Percentiles rank a stretch among this genome's conserved stretches.
Evolutionary conservation across 2,329 filamentous ascomycete genomes (phyloP).

Genomic region (Xylariaceae sp.): DNA sequence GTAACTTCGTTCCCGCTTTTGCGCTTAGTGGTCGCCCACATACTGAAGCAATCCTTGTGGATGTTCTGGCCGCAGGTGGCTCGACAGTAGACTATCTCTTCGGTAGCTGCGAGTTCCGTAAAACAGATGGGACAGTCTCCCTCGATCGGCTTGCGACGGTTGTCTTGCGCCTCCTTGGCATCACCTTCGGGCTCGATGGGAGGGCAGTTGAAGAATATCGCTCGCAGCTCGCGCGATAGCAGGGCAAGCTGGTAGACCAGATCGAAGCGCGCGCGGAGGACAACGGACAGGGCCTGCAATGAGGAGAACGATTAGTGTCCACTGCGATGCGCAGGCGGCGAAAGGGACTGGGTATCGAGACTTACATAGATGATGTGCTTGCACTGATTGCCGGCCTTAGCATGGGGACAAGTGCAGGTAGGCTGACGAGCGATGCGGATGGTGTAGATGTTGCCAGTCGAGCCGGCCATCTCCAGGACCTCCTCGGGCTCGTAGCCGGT

Average conservation of each 20-base stretch:
- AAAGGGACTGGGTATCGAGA: constrained; percentile 1
- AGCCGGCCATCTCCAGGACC: constrained; percentile 51
- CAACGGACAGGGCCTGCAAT: constrained; percentile 44
- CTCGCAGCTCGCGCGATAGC: constrained; percentile 47
- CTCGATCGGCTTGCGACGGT: constrained; percentile 41
- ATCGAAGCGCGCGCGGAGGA: constrained; percentile 48
- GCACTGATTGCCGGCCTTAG: constrained; percentile 48
- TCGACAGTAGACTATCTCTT: constrained; percentile 42
- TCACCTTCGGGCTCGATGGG: constrained; percentile 32
- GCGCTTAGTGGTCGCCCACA: constrained; percentile 44
- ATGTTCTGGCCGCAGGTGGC: constrained; percentile 49
- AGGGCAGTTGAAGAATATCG: constrained; percentile 49
- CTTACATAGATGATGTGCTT: constrained; percentile 56
- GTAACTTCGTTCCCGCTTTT: constrained; percentile 33
- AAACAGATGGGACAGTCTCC: constrained; percentile 53
- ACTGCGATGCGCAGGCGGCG: too few species aligned
- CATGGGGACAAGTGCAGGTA: constrained; percentile 49
- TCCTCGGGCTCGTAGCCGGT: constrained; percentile 38
- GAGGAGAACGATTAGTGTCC: not conserved
- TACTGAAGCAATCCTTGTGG: constrained; percentile 45
- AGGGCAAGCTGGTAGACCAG: constrained; percentile 57
- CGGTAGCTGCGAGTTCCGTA: constrained; percentile 33
- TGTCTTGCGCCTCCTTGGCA: constrained; percentile 4
- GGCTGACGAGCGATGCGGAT: constrained; percentile 45
- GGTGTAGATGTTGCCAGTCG: constrained; percentile 59